Evolutionary conservation across 2,329 filamentous ascomycete species (phyloP).

Genomic region (Cladobotryum protrusum): DNA sequence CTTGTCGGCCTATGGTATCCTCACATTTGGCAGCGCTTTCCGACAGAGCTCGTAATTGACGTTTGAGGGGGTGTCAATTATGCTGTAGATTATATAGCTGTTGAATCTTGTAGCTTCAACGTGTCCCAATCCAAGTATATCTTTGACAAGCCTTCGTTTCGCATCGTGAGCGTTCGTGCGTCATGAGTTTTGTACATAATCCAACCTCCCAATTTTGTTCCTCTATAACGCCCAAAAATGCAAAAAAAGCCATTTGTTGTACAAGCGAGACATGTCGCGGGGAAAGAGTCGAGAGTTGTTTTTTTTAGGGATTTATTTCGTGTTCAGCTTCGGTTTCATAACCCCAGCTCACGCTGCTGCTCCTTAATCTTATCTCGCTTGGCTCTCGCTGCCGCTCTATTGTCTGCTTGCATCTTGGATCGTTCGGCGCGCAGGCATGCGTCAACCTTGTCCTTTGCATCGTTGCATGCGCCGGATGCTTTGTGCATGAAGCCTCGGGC

Average conservation of each 20-base stretch:
- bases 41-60: conserved; percentile 31
- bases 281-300: not conserved
- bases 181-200: not conserved
- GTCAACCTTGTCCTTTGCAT: conserved; percentile 76
- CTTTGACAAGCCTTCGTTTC: not conserved
- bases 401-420: conserved; percentile 67
- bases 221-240: conserved; percentile 11
- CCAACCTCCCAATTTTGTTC: conserved; percentile 8
- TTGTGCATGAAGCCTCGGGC: conserved; percentile 89
- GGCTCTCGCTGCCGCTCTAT: conserved; percentile 62
- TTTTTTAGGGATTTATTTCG: too few species aligned
- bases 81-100: not conserved
- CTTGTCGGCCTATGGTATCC: conserved; percentile 70
- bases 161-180: not conserved
- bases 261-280: not conserved
- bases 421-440: conserved; percentile 78
- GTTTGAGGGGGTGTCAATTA: not conserved
- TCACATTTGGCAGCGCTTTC: conserved; percentile 71
- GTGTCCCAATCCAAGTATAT: not conserved
- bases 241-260: conserved; percentile 13
- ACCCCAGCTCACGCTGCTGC: conserved; percentile 52
- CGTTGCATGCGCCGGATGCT: conserved; percentile 82
- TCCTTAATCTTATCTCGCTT: conserved; percentile 67
- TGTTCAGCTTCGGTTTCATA: conserved; percentile 19
- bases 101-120: not conserved